Evolutionary conservation across 1,284 basidiomycete species (phyloP).

Genomic region (Cryptococcus floricola): DNA sequence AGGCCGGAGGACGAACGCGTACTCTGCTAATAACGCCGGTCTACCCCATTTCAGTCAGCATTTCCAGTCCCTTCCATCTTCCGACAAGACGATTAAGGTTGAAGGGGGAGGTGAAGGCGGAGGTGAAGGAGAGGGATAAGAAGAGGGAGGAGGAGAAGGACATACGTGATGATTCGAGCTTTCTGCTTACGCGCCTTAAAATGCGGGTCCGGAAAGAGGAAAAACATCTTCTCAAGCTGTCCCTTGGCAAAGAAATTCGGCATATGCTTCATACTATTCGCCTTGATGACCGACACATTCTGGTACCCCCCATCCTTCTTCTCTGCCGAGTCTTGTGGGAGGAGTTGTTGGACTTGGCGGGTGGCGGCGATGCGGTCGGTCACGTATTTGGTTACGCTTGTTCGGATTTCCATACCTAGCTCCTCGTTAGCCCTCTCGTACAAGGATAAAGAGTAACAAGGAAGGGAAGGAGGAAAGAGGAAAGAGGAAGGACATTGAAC

Average conservation of each 20-base stretch:
- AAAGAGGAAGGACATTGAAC: slow-evolving; percentile 32
- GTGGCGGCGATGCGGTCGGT: slow-evolving; percentile 87
- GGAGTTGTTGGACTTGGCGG: slow-evolving; percentile 57
- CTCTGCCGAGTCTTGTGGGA: slow-evolving; percentile 20
- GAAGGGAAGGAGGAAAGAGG: too few species aligned
- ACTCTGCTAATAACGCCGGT: slow-evolving; percentile 82
- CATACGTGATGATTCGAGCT: slow-evolving; percentile 79
- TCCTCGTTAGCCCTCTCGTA: not conserved
- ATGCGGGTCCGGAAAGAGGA: slow-evolving; percentile 98
- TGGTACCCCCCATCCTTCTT: slow-evolving; percentile 61
- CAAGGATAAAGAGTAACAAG: too few species aligned
- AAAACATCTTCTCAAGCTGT: slow-evolving; percentile 90
- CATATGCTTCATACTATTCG: slow-evolving; percentile 98
- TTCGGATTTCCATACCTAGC: slow-evolving; percentile 92
- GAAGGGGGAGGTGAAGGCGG: too few species aligned
- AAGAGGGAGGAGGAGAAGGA: not conserved
- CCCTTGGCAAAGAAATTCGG: slow-evolving; percentile 93
- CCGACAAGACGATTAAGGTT: too few species aligned
- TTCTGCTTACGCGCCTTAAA: slow-evolving; percentile 99
- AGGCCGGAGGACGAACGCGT: slow-evolving; percentile 85
- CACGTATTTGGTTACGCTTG: slow-evolving; percentile 95
- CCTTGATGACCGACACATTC: slow-evolving; percentile 91
- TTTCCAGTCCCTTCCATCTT: not conserved
- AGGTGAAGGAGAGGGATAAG: not conserved
- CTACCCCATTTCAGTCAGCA: slow-evolving; percentile 17